A percentile compares a stretch with the other conserved stretches of the same genome.
Conservation (phyloP, 2,329 filamentous ascomycete species). For the Coniochaeta prunicola region DNA sequence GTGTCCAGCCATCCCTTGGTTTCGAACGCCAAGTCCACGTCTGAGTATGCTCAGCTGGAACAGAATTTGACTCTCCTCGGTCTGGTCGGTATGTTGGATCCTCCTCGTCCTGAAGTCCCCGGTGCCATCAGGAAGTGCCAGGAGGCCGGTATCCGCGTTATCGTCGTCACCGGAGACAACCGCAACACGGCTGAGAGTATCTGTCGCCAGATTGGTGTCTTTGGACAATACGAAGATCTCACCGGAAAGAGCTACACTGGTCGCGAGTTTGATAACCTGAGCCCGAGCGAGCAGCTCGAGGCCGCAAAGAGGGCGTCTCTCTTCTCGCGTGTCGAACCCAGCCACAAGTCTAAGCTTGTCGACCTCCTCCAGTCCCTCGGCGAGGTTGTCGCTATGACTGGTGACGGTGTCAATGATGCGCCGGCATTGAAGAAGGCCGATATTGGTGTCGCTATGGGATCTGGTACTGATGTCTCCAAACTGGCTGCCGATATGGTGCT, state of each 20-base stretch:
- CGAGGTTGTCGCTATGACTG: slow-evolving; percentile 98
- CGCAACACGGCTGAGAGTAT: slow-evolving; percentile 96
- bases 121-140: slow-evolving; percentile 82
- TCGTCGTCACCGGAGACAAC: slow-evolving; percentile 98
- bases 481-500: slow-evolving; percentile 98
- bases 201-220: slow-evolving; percentile 94
- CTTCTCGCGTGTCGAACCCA: slow-evolving; percentile 93
- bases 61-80: slow-evolving; percentile 92
- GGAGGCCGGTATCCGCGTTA: slow-evolving; percentile 88
- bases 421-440: slow-evolving; percentile 97
- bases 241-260: slow-evolving; percentile 92
- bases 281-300: slow-evolving; percentile 68
- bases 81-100: slow-evolving; percentile 93
- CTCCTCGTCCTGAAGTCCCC: slow-evolving; percentile 85
- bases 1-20: slow-evolving; percentile 63
- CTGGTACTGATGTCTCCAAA: slow-evolving; percentile 94
- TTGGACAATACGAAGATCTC: slow-evolving; percentile 73
- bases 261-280: slow-evolving; percentile 85
- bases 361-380: slow-evolving; percentile 89
- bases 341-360: slow-evolving; percentile 95
- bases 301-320: slow-evolving; percentile 81
- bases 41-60: slow-evolving; percentile 81
- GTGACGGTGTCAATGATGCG: slow-evolving; percentile 96
- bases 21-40: slow-evolving; percentile 68
- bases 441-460: slow-evolving; percentile 98